Base-by-base conservation (phyloP, 2,329 filamentous ascomycete species). In the Trichophaea hybrida region DNA sequence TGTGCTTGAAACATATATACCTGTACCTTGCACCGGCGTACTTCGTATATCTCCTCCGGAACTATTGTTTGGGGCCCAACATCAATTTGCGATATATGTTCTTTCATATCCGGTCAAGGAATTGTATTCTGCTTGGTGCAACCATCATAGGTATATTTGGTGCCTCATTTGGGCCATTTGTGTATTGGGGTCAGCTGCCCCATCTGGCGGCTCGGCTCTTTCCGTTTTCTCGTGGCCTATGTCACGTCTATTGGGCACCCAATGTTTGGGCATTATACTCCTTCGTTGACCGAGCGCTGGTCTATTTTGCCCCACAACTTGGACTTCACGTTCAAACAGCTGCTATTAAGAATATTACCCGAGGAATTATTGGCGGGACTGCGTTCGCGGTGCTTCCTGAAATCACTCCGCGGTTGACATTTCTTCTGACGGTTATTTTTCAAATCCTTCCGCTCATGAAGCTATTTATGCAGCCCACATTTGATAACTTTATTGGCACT, bases 1-100 rank as follows among this genome's bases (percentile, higher is more conserved):
- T 98, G 57, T 97, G 91, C 75, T 82, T 97, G 74, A 98, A 98
- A 76, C 93, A 98, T 72, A 97, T 98, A 66, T 95, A 97, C 72
- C 83, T 96, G 40, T 98, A 98, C 72, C 80, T 98, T 32, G 90
- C 91, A 1, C 89, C 93, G 2, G 93, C 93, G 33, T 98, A 95
- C 74, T 95, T 97, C 69, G 85, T 96, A 64, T 97, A 85, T 71
- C 78, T 98, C 8, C 79, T 97, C n/a, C 81, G 93, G 65, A 79
- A 79, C 1, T 96, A 97, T 74, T 97, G 93, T 70, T 77, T 98
- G 12, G 86, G 86, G 38, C 77, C 85, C 2, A 54, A 52, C 38
- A 34, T 53, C 33, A 32, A 37, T 24, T n/a, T 53, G 8, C 34
- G 50, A 13, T 7, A 33, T 4, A 82, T 81, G 67, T 89, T 83